Percentiles rank a stretch among this genome's conserved stretches.
Conservation (phyloP, 1,284 basidiomycete genomes). For the Microbotryum intermedium region DNA sequence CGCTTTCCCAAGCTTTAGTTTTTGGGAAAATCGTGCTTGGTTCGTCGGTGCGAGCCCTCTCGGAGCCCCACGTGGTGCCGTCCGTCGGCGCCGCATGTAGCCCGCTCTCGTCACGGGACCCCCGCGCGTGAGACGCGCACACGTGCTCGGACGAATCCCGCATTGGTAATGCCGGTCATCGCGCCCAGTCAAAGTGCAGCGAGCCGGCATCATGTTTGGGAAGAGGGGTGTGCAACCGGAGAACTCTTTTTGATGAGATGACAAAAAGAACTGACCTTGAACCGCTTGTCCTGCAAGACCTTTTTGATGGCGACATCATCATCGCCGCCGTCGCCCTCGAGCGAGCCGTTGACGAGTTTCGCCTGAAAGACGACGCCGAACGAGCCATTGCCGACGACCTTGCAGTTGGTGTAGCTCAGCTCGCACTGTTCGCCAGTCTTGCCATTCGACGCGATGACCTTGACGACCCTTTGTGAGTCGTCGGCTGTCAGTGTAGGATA, state of each 20-base stretch:
- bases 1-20: background rate
- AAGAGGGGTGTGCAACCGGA: background rate
- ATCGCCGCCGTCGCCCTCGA: slow-evolving; percentile 35
- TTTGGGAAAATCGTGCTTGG: background rate
- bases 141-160: background rate
- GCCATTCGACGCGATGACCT: slow-evolving; percentile 89
- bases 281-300: slow-evolving; percentile 98
- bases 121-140: background rate
- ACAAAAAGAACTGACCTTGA: slow-evolving; percentile 68
- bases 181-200: background rate
- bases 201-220: background rate
- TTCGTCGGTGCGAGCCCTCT: too few species aligned
- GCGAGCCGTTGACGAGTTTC: slow-evolving; percentile 42
- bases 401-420: slow-evolving; percentile 92
- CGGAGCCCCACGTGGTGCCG: background rate
- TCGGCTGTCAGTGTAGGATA: slow-evolving; percentile 6
- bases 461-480: slow-evolving; percentile 89
- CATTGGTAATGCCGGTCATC: background rate
- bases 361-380: slow-evolving; percentile 94
- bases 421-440: slow-evolving; percentile 81
- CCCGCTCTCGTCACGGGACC: background rate
- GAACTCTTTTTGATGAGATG: background rate
- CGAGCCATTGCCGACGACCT: slow-evolving; percentile 96
- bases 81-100: background rate
- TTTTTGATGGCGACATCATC: slow-evolving; percentile 99